Evolutionary conservation across 129 eudicot genomes (phyloP).

Genomic region (Tagetes patula): DNA sequence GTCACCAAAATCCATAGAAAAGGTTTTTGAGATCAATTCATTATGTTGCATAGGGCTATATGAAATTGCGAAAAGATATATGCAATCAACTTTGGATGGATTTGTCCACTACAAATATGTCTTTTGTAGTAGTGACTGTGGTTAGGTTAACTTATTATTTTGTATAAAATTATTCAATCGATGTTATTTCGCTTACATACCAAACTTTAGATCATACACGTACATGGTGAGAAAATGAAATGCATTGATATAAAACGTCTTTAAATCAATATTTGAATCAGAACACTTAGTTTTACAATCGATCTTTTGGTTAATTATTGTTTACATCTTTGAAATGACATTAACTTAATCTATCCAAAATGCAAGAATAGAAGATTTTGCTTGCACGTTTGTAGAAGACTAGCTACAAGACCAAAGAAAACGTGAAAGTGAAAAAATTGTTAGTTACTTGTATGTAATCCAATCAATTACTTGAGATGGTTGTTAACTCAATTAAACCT

Average conservation of each 20-base stretch:
- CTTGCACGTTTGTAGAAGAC: conserved; percentile 33
- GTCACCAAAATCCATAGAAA: too few species aligned
- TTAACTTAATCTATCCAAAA: neutral
- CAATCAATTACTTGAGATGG: conserved; percentile 21
- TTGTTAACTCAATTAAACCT: conserved; percentile 11
- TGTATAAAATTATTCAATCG: neutral
- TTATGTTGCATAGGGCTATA: neutral
- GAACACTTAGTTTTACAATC: neutral
- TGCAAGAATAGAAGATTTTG: conserved; percentile 18
- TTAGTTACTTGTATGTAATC: conserved; percentile 34
- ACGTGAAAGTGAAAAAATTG: conserved; percentile 30
- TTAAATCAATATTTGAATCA: neutral
- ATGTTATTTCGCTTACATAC: neutral
- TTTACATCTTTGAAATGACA: neutral
- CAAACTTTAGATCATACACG: neutral
- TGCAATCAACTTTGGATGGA: neutral
- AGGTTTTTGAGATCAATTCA: too few species aligned
- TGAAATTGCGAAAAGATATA: neutral
- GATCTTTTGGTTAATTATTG: neutral
- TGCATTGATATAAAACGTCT: neutral
- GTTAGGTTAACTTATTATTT: neutral
- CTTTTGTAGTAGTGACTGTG: neutral
- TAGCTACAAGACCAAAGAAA: neutral
- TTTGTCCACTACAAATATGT: neutral
- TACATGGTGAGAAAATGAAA: neutral